Evolutionary conservation across 2,329 filamentous ascomycete species (phyloP), one percentile per base, ranked within the genome.

Genomic region (Nannizziopsis barbatae): DNA sequence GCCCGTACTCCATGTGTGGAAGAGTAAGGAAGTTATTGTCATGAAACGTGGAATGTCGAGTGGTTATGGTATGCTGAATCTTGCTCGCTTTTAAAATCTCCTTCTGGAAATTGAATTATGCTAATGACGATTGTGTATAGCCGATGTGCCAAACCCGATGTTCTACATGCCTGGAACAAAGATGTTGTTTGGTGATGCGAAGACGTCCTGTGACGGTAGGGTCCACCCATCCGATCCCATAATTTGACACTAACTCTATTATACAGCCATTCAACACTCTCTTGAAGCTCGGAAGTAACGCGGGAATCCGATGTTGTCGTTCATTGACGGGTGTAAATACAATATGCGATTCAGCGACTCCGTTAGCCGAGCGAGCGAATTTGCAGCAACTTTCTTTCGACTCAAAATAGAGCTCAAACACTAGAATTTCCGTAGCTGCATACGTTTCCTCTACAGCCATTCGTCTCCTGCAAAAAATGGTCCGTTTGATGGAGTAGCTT

Each of bases 31-130:
- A 61, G 86, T 92, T 1, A 78, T 95, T 46, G 84, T 95, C 9
- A 94, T 95, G 88, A 95, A 95, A 76, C 74, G 88, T 51, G 83
- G 87, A 44, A 82, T 94, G 83, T 83, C 84, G 4, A 89, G 84
- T 62, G 87, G 87, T 53, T 94, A 94, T 65, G 86, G 81, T 83
- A 59, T 68, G 78, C 68, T 38, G 18, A 12, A 18, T 32, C 18
- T 36, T 17, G 14, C 30, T 20, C 37, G 42, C 18, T 17, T 20
- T n/a, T 47, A 54, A 41, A 54, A 2, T 11, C 7, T 6, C 17
- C 17, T 31, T 2, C 10, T 1, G 39, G 30, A 12, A 32, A 9
- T 9, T 45, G 1, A 2, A 17, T 18, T 45, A 15, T 33, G 36
- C 47, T 40, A 42, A 44, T n/a, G 22, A 7, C 22, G 5, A 22